phyloP scores from a whole-genome alignment of 169 alveolate species.

The Cryptosporidium felis region DNA sequence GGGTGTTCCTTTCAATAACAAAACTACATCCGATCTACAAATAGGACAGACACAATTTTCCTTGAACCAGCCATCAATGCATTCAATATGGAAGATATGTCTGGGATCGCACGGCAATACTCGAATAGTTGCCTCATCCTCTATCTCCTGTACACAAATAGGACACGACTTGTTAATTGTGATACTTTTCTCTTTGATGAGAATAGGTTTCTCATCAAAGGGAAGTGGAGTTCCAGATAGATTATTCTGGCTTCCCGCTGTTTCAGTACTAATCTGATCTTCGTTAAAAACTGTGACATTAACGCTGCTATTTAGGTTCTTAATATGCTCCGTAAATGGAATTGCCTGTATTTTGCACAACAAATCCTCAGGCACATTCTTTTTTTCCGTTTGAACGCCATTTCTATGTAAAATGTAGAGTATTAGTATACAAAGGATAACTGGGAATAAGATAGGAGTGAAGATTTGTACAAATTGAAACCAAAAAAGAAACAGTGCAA shows the following conservation, averaged over 20 bases:
- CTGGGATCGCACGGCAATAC: slow-evolving; percentile 56
- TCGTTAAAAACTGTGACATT: slow-evolving; percentile 51
- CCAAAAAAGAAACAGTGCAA: slow-evolving; percentile 57
- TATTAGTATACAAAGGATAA: slow-evolving; percentile 17
- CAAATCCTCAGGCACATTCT: slow-evolving; percentile 45
- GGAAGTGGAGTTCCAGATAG: background rate
- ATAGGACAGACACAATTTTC: slow-evolving; percentile 69
- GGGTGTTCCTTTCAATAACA: background rate
- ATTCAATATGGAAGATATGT: slow-evolving; percentile 51
- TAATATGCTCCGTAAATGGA: slow-evolving; percentile 46
- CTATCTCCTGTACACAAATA: slow-evolving; percentile 67
- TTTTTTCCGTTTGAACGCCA: slow-evolving; percentile 33
- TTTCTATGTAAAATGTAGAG: slow-evolving; percentile 53
- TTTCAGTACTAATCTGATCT: slow-evolving; percentile 6
- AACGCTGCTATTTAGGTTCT: background rate
- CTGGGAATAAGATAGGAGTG: slow-evolving; percentile 48
- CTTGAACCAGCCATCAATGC: slow-evolving; percentile 69
- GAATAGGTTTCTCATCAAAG: background rate
- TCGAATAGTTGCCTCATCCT: slow-evolving; percentile 41
- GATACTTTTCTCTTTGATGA: slow-evolving; percentile 3
- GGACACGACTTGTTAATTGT: slow-evolving; percentile 61
- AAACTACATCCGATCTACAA: slow-evolving; percentile 63
- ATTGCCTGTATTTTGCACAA: slow-evolving; percentile 51
- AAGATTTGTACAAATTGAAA: slow-evolving; percentile 52
- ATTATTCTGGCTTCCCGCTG: background rate